These are phyloP conservation scores for Gynandropsis gynandra DNA, from an alignment of 345 rosid genomes.

Conservation along the genomic window DNA sequence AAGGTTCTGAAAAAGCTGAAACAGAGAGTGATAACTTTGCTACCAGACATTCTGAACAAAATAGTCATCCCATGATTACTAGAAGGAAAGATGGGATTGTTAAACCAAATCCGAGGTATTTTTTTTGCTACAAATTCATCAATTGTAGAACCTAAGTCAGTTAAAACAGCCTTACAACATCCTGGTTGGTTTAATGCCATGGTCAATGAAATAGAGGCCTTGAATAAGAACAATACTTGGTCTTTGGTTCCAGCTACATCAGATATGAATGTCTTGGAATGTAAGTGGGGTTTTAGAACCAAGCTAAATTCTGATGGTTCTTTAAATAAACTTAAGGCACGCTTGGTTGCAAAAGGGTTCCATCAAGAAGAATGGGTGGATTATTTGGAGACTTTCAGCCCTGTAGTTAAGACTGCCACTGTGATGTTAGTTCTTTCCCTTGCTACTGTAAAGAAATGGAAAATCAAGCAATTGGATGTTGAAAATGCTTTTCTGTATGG, in stretches of 20 bases:
- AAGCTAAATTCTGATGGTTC: constrained; percentile 4
- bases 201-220: neutral
- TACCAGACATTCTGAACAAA: too few species aligned
- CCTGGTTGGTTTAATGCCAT: neutral
- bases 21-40: too few species aligned
- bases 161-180: neutral
- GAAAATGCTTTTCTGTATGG: too few species aligned
- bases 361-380: constrained; percentile 3
- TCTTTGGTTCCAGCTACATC: neutral
- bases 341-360: constrained; percentile 1
- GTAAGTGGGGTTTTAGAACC: neutral
- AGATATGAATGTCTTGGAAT: neutral
- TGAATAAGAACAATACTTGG: neutral
- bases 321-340: neutral
- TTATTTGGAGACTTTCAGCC: neutral
- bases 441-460: neutral
- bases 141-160: neutral
- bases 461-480: too few species aligned
- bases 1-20: too few species aligned
- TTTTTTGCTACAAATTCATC: neutral
- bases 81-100: neutral
- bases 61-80: neutral
- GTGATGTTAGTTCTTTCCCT: neutral
- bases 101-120: too few species aligned
- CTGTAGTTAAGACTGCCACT: neutral